These are phyloP conservation scores for Trichosporon sp. DNA, from an alignment of 1,284 basidiomycete species.

Conservation along the genomic window DNA sequence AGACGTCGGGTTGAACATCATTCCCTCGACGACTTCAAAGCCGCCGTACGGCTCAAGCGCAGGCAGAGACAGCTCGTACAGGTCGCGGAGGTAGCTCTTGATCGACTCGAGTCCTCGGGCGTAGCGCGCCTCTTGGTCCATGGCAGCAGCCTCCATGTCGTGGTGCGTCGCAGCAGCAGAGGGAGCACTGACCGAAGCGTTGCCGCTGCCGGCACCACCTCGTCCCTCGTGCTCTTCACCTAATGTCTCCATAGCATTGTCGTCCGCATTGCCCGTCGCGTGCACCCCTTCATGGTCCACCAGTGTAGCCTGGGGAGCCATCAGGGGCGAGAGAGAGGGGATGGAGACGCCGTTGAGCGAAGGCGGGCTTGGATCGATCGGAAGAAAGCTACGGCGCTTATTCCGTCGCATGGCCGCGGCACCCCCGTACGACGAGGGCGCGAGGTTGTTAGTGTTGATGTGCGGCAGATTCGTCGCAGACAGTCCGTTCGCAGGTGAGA, in stretches of 20 bases:
- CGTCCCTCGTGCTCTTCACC: conserved; percentile 16
- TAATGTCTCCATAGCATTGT: conserved; percentile 18
- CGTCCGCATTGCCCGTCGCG: background rate
- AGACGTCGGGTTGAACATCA: background rate
- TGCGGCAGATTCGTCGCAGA: background rate
- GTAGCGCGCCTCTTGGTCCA: conserved; percentile 32
- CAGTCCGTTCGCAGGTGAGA: background rate
- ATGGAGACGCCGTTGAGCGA: conserved; percentile 47
- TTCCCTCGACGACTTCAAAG: conserved; percentile 34
- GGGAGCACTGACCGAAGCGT: conserved; percentile 17
- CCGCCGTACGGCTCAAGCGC: conserved; percentile 40
- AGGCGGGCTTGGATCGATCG: conserved; percentile 57
- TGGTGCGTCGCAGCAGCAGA: conserved; percentile 8
- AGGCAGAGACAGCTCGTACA: conserved; percentile 68
- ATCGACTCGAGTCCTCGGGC: conserved; percentile 67
- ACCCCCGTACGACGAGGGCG: background rate
- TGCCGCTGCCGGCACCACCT: too few species aligned
- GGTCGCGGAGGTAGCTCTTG: conserved; percentile 89
- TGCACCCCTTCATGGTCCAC: conserved; percentile 7
- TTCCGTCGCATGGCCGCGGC: background rate
- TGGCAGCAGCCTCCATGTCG: conserved; percentile 16
- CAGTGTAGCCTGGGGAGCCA: conserved; percentile 34
- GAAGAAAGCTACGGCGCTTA: conserved; percentile 78
- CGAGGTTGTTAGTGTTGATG: background rate
- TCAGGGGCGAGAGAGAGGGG: conserved; percentile 60